Evolutionary conservation across 805 yeast species (phyloP), one percentile per base, ranked within the genome.

Genomic region (Ogataea ganodermae): DNA sequence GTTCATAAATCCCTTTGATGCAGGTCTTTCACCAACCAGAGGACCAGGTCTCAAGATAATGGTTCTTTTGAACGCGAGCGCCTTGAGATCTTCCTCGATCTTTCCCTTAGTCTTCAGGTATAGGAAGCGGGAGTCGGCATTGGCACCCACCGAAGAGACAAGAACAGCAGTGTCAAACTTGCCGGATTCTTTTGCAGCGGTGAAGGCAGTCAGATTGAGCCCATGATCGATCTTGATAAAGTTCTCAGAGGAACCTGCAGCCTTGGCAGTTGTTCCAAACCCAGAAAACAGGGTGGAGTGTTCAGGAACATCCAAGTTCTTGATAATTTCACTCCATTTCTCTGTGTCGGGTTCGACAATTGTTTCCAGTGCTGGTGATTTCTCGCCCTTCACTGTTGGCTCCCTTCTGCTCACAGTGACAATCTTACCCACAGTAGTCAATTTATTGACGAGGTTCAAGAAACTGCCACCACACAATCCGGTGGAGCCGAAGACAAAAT

Each of bases 41-140:
- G 72, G 63, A 12, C 96, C 96, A 0, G 97, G 97, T 59, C 88
- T 76, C 46, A 90, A 65, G 51, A 90, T 84, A 43, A 89, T 77
- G 1, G 90, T 81, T 45, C 80, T 73, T n/a, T 82, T 83, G 65
- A 89, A 90, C 22, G 73, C 76, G 48, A 89, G 70, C 0, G 70
- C 81, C 36, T 73, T 66, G 8, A 90, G 69, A 39, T 80, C 89
- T 37, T 81, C 76, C 62, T 90, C 97, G 41, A 86, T 71, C 43
- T 82, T 78, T 23, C 96, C 96, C 63, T 90, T 90, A 66, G 85
- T 74, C 55, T 74, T 74, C 36, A 79, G 44, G 58, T 89, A 90
- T 4, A 83, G 75, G 35, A 87, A 71, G n/a, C 56, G 56, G 0
- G 96, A 86, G 28, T 60, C 55, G 0, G 76, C 57, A 48, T 70